Evolutionary conservation across 2,329 filamentous ascomycete genomes (phyloP).

Genomic region (Cladorrhinum sp.): DNA sequence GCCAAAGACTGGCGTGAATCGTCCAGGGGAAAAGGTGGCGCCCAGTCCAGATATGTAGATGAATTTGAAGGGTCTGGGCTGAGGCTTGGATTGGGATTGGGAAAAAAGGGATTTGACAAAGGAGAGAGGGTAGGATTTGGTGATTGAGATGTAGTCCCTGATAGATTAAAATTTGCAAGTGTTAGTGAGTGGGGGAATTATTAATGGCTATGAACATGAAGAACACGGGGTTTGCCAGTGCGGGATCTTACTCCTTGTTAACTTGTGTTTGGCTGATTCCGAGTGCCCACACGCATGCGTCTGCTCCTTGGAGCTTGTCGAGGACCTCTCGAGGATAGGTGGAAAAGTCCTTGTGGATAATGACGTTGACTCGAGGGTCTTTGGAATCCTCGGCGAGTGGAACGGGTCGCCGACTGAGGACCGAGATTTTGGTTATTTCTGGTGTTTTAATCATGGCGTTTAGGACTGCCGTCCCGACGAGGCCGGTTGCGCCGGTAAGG

Average conservation of each 20-base stretch:
- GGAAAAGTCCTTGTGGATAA: conserved; percentile 65
- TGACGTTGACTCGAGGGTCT: conserved; percentile 61
- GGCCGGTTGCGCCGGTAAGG: conserved; percentile 65
- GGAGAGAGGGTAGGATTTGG: conserved; percentile 61
- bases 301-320: conserved; percentile 58
- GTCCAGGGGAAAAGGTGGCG: conserved; percentile 56
- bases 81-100: no score
- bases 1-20: conserved; percentile 57
- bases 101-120: conserved; percentile 53
- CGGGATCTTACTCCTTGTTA: conserved; percentile 55
- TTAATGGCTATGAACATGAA: no score
- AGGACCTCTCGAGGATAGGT: conserved; percentile 58
- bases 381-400: conserved; percentile 55
- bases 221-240: no score
- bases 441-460: conserved; percentile 58
- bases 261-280: conserved; percentile 63
- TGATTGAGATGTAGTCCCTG: conserved; percentile 65
- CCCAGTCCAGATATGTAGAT: conserved; percentile 67
- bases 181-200: conserved; percentile 6
- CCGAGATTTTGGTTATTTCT: conserved; percentile 61
- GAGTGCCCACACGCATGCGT: conserved; percentile 71
- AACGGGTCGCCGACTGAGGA: conserved; percentile 65
- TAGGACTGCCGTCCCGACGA: conserved; percentile 60
- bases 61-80: no score
- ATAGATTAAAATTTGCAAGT: no score